Evolutionary conservation across 2,329 filamentous ascomycete species (phyloP).

Genomic region (Penicillium sp.): DNA sequence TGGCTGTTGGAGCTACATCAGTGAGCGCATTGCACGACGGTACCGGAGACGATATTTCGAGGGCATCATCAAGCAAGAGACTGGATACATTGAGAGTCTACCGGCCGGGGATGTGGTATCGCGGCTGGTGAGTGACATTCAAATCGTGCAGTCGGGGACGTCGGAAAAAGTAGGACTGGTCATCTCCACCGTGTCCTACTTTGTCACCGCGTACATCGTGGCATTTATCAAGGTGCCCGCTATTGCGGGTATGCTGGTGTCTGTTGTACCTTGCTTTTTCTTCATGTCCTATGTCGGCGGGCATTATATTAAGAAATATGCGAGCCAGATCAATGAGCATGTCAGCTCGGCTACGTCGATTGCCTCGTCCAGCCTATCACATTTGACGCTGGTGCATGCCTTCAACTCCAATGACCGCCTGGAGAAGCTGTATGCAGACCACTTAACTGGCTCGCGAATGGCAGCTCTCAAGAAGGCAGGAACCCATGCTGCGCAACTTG

Average conservation of each 20-base stretch:
- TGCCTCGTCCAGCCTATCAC: constrained; percentile 61
- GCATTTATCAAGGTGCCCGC: constrained; percentile 65
- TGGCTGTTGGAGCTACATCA: constrained; percentile 64
- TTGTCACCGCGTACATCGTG: constrained; percentile 66
- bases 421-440: constrained; percentile 58
- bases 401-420: constrained; percentile 62
- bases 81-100: constrained; percentile 64
- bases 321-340: constrained; percentile 51
- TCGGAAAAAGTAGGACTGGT: constrained; percentile 70
- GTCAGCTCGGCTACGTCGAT: constrained; percentile 62
- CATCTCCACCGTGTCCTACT: constrained; percentile 64
- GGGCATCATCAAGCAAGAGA: constrained; percentile 61
- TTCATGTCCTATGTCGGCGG: constrained; percentile 59
- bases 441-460: constrained; percentile 52
- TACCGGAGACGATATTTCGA: constrained; percentile 63
- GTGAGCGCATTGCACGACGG: constrained; percentile 63
- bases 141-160: constrained; percentile 66
- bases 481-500: constrained; percentile 59
- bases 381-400: constrained; percentile 63
- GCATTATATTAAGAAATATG: constrained; percentile 54
- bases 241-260: constrained; percentile 65
- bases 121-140: constrained; percentile 65
- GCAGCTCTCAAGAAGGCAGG: constrained; percentile 61
- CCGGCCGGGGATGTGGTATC: constrained; percentile 64
- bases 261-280: constrained; percentile 63